Evolutionary conservation across 2,329 filamentous ascomycete species (phyloP).

Genomic region (Pseudogymnoascus sp.): DNA sequence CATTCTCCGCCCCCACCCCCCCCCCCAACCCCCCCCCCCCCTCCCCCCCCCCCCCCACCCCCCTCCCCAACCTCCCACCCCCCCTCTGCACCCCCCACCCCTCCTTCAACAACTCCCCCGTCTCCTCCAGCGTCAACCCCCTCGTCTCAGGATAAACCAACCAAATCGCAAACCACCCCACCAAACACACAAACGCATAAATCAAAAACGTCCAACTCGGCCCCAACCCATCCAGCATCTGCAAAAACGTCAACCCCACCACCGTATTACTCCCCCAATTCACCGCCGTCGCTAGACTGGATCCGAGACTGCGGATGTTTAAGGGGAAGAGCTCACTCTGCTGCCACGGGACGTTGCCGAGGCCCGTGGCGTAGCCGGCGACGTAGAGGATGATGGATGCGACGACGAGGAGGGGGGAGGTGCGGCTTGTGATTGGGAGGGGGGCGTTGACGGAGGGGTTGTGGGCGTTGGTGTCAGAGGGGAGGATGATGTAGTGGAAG

Average conservation of each 20-base stretch:
- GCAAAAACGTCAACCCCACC: slow-evolving; percentile 78
- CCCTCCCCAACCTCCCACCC: neutral
- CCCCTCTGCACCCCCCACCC: slow-evolving; percentile 56
- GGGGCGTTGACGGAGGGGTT: slow-evolving; percentile 22
- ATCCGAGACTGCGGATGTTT: slow-evolving; percentile 62
- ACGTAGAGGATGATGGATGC: slow-evolving; percentile 75
- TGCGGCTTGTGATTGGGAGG: slow-evolving; percentile 19
- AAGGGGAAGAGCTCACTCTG: slow-evolving; percentile 86
- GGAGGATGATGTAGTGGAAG: slow-evolving; percentile 52
- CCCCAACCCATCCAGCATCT: slow-evolving; percentile 69
- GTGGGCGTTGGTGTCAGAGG: slow-evolving; percentile 18
- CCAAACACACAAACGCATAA: slow-evolving; percentile 64
- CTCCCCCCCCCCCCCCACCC: slow-evolving; percentile 54
- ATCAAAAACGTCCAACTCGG: slow-evolving; percentile 69
- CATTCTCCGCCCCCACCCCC: neutral
- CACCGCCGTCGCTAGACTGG: slow-evolving; percentile 65
- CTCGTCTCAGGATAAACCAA: slow-evolving; percentile 79
- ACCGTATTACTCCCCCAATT: slow-evolving; percentile 86
- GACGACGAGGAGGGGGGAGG: slow-evolving; percentile 52
- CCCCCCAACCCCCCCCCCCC: neutral
- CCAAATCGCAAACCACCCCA: slow-evolving; percentile 62
- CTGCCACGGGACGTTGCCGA: slow-evolving; percentile 94
- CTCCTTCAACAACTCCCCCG: slow-evolving; percentile 58
- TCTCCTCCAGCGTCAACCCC: slow-evolving; percentile 73
- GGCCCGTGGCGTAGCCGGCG: slow-evolving; percentile 72